These are phyloP conservation scores for Penicillium soppii DNA, from an alignment of 495 filamentous ascomycete genomes.

Conservation along the genomic window DNA sequence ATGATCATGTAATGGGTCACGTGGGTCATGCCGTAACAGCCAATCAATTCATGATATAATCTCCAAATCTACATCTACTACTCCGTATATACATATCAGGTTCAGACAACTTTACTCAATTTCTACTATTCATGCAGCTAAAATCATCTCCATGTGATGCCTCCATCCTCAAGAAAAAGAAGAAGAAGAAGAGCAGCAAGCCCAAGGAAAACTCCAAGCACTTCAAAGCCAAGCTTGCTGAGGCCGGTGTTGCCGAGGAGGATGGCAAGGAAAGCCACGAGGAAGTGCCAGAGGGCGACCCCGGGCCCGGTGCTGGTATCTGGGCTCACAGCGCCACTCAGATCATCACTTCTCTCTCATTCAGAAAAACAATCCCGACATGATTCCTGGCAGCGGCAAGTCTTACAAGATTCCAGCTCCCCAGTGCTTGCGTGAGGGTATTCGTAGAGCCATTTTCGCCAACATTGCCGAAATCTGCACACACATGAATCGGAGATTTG, in stretches of 20 bases:
- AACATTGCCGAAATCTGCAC: constrained; percentile 93
- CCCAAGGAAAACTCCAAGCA: constrained; percentile 70
- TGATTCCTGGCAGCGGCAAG: constrained; percentile 82
- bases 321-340: constrained; percentile 80
- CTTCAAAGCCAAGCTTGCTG: constrained; percentile 78
- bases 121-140: too few species aligned
- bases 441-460: constrained; percentile 99
- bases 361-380: constrained; percentile 89
- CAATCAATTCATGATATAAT: too few species aligned
- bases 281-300: constrained; percentile 66
- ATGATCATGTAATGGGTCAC: constrained; percentile 20
- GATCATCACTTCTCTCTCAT: constrained; percentile 83
- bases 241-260: constrained; percentile 60
- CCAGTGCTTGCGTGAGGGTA: constrained; percentile 99
- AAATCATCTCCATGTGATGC: too few species aligned
- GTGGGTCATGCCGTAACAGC: constrained; percentile 19
- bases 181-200: constrained; percentile 74
- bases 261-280: constrained; percentile 49
- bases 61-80: too few species aligned
- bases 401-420: constrained; percentile 99
- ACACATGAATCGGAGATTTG: constrained; percentile 76
- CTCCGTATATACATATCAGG: too few species aligned
- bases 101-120: too few species aligned
- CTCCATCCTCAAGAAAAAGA: constrained; percentile 82
- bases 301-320: constrained; percentile 88